phyloP scores from a whole-genome alignment of 1,284 basidiomycete species.

The Somion occarium region DNA sequence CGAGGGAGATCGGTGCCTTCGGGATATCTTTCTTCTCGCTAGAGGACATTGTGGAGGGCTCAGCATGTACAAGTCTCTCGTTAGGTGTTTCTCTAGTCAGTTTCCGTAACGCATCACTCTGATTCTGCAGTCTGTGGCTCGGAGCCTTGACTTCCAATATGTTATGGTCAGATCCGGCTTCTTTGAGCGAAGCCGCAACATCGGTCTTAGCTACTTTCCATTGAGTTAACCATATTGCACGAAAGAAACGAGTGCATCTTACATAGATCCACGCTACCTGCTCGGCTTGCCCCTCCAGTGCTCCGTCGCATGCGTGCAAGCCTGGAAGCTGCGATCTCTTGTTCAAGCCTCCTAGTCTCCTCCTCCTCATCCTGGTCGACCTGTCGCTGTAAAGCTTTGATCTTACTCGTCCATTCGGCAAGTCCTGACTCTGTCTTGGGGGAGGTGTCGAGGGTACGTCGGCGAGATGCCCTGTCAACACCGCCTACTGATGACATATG shows the following conservation, averaged over 20 bases:
- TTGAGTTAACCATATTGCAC: not conserved
- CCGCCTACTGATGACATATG: constrained; percentile 10
- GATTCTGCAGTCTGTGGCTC: constrained; percentile 35
- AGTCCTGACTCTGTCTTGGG: constrained; percentile 51
- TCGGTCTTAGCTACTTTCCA: constrained; percentile 19
- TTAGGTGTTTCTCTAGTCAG: constrained; percentile 26
- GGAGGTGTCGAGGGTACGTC: constrained; percentile 35
- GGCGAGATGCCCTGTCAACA: constrained; percentile 20
- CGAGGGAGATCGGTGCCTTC: constrained; percentile 57
- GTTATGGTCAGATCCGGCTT: constrained; percentile 18
- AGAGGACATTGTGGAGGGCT: constrained; percentile 6
- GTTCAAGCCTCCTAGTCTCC: constrained; percentile 67
- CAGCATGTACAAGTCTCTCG: constrained; percentile 11
- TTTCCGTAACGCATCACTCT: constrained; percentile 42
- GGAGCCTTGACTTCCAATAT: constrained; percentile 26
- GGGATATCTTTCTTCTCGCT: constrained; percentile 13
- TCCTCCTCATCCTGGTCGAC: constrained; percentile 75
- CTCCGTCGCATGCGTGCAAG: constrained; percentile 61
- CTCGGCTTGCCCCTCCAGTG: constrained; percentile 38
- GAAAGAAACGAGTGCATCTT: constrained; percentile 18
- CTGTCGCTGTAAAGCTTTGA: constrained; percentile 72
- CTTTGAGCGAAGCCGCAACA: constrained; percentile 17
- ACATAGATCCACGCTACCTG: constrained; percentile 41
- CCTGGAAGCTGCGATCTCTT: constrained; percentile 70
- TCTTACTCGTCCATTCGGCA: constrained; percentile 76